These are phyloP conservation scores for Cairneyella variabilis DNA, from an alignment of 495 filamentous ascomycete genomes.

Conservation along the genomic window DNA sequence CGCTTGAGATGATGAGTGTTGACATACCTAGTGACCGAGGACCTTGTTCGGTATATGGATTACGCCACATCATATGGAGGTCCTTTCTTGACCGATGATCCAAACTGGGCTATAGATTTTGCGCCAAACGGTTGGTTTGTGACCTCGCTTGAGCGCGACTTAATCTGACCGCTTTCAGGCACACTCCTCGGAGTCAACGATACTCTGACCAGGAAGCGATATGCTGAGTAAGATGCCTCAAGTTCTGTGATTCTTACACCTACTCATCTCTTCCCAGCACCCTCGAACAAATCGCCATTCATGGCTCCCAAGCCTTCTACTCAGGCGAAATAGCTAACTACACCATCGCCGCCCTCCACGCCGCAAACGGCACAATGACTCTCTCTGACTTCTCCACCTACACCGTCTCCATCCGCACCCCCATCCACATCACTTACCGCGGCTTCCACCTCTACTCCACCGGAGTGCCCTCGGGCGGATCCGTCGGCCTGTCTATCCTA, in stretches of 20 bases:
- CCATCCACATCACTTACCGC: slow-evolving; percentile 65
- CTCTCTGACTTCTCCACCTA: slow-evolving; percentile 72
- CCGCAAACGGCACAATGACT: slow-evolving; percentile 75
- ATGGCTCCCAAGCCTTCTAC: slow-evolving; percentile 75
- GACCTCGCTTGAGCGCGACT: too few species aligned
- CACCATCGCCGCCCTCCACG: slow-evolving; percentile 62
- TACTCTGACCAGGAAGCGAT: slow-evolving; percentile 71
- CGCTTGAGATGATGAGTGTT: neutral
- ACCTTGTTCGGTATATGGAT: slow-evolving; percentile 67
- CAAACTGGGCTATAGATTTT: slow-evolving; percentile 81
- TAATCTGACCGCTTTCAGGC: slow-evolving; percentile 31
- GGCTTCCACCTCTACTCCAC: slow-evolving; percentile 63
- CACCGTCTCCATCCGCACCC: slow-evolving; percentile 53
- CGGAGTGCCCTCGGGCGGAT: slow-evolving; percentile 70
- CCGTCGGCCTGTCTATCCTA: slow-evolving; percentile 52
- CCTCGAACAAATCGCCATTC: slow-evolving; percentile 65
- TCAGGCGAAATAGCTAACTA: slow-evolving; percentile 60
- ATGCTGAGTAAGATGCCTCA: slow-evolving; percentile 46
- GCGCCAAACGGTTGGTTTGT: slow-evolving; percentile 58
- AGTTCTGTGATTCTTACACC: neutral
- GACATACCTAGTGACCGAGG: slow-evolving; percentile 44
- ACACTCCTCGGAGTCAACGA: slow-evolving; percentile 66
- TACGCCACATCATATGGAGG: slow-evolving; percentile 21
- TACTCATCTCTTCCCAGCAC: slow-evolving; percentile 34
- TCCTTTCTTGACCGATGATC: slow-evolving; percentile 67